A percentile compares a stretch with the other conserved stretches of the same genome.
These are phyloP conservation scores for Lachnellula occidentalis DNA, from an alignment of 2,329 filamentous ascomycete species.

Conservation along the genomic window DNA sequence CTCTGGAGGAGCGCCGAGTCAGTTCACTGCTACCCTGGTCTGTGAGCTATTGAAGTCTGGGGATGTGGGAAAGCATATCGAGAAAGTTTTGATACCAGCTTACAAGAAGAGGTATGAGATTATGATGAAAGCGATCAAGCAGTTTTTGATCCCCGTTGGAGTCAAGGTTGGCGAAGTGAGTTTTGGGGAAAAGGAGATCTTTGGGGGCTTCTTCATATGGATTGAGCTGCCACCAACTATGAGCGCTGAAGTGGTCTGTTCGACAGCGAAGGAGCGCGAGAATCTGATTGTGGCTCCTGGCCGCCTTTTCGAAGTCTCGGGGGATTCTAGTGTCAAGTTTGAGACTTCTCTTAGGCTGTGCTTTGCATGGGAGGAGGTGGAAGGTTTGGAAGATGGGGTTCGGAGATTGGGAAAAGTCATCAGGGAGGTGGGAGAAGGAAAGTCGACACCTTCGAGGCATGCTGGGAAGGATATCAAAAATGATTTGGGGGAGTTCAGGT, in stretches of 20 bases:
- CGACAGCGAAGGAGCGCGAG: conserved; percentile 55
- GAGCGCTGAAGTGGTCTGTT: conserved; percentile 50
- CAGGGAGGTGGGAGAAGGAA: conserved; percentile 24
- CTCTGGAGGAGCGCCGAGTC: conserved; percentile 53
- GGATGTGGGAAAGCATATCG: conserved; percentile 41
- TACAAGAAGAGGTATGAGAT: conserved; percentile 42
- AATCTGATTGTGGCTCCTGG: conserved; percentile 65
- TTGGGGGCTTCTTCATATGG: conserved; percentile 87
- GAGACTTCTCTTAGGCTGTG: conserved; percentile 58
- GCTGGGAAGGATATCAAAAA: background rate
- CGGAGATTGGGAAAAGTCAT: conserved; percentile 50
- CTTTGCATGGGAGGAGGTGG: conserved; percentile 67
- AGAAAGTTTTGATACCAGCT: conserved; percentile 38
- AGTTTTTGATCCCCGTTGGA: conserved; percentile 57
- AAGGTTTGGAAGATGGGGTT: conserved; percentile 61
- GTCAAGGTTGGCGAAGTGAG: conserved; percentile 40
- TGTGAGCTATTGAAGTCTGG: conserved; percentile 42
- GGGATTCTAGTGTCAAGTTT: conserved; percentile 53
- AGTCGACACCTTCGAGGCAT: background rate
- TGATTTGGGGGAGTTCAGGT: background rate
- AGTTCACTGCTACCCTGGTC: conserved; percentile 49
- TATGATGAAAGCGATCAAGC: conserved; percentile 54
- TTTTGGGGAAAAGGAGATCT: conserved; percentile 43
- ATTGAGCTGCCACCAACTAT: conserved; percentile 51
- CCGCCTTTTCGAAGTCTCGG: conserved; percentile 61